Evolutionary conservation across 2,329 filamentous ascomycete species (phyloP), one percentile per base, ranked within the genome.

Genomic region (Pseudogymnoascus sp.): DNA sequence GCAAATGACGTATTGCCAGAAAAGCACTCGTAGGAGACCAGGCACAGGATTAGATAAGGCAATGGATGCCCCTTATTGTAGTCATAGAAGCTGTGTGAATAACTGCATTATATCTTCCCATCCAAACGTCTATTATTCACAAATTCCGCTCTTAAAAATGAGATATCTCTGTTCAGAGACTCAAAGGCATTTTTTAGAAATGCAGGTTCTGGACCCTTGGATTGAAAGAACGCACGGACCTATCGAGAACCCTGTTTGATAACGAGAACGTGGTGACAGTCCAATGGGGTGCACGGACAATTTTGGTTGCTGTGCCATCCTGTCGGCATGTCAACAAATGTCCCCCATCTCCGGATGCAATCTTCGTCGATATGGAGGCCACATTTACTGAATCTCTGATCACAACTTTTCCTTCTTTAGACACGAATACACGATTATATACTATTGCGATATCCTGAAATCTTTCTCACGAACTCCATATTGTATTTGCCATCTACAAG

Each of bases 291-390:
- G 50, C 50, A 56, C 50, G 3, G 50, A 56, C 28, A 56, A 36
- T 34, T 56, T 56, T 56, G 50, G 50, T 56, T 56, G 50, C 50
- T 56, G 28, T 56, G 50, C 50, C 50, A 56, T 14, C 50, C 50
- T 21, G 28, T 21, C 50, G 50, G 16, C 50, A 34, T 56, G 50
- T 56, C 50, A 56, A 56, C 50, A 56, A 56, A 56, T 36, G 50
- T 56, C 50, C 50, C 42, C 28, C 50, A 36, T 56, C 28, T 21
- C 50, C 16, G 50, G 12, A 56, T 56, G 50, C 25, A 56, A 56
- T 56, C 50, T 56, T 18, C 50, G 28, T 21, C 10, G 28, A 34
- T 2, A 56, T 34, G 28, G 28, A 56, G 50, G 28, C 50, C 46
- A 56, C 50, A 34, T 56, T 18, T 56, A 56, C 21, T 14, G 28